Evolutionary conservation across 73 alveolate genomes (phyloP).

Genomic region (Stentor roeselii): DNA sequence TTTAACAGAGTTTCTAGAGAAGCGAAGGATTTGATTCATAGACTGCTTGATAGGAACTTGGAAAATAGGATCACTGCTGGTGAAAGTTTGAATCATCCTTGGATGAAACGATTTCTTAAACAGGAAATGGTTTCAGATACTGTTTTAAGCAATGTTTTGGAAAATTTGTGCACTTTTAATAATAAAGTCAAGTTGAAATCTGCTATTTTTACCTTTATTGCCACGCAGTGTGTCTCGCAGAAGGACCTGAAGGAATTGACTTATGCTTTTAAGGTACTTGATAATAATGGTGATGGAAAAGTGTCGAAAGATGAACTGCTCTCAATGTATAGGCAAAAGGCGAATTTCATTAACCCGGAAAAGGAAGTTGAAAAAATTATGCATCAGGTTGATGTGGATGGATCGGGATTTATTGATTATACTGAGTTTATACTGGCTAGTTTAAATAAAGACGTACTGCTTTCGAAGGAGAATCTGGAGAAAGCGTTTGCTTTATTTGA

Average conservation of each 20-base stretch:
- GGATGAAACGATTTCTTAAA: background rate
- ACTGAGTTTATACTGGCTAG: constrained; percentile 78
- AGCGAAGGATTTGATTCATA: constrained; percentile 44
- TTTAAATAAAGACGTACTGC: constrained; percentile 44
- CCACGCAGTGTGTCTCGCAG: constrained; percentile 34
- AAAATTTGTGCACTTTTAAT: background rate
- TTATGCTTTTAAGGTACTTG: constrained; percentile 33
- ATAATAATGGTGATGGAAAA: constrained; percentile 47
- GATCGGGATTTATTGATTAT: constrained; percentile 75
- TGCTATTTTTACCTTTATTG: constrained; percentile 39
- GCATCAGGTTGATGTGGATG: constrained; percentile 48
- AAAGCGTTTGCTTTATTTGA: constrained; percentile 71
- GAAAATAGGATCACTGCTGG: constrained; percentile 31
- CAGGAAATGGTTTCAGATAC: constrained; percentile 2
- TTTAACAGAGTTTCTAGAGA: constrained; percentile 32
- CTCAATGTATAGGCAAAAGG: constrained; percentile 30
- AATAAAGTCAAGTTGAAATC: background rate
- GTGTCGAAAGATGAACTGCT: constrained; percentile 40
- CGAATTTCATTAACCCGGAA: constrained; percentile 30
- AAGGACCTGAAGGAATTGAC: constrained; percentile 37
- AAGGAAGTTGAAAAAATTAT: constrained; percentile 46
- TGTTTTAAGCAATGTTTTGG: background rate
- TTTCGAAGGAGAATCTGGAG: constrained; percentile 52
- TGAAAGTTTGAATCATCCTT: constrained; percentile 28
- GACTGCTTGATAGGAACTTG: constrained; percentile 36